A percentile compares a stretch with the other conserved stretches of the same genome.
Evolutionary conservation across 306 rosid genomes (phyloP).

Genomic region (Citrullus amarus): DNA sequence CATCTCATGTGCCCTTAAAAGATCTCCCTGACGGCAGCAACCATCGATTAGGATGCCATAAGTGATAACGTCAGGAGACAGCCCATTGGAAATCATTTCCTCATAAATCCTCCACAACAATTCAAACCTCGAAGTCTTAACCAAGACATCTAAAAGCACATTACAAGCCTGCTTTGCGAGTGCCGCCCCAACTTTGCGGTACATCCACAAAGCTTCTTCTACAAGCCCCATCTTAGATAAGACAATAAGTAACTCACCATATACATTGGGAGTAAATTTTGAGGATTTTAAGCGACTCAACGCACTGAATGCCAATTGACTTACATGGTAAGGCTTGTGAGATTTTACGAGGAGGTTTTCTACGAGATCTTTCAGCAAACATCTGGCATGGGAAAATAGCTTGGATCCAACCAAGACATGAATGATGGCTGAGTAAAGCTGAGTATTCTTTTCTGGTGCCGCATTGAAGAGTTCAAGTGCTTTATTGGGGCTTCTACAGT

Average conservation of each 20-base stretch:
- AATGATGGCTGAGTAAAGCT: constrained; percentile 24
- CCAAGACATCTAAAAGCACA: constrained; percentile 45
- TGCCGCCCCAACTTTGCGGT: constrained; percentile 9
- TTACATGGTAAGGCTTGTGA: constrained; percentile 21
- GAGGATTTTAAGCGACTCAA: constrained; percentile 22
- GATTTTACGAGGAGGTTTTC: constrained; percentile 16
- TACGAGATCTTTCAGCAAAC: constrained; percentile 37
- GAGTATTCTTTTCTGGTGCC: constrained; percentile 13
- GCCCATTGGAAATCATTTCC: constrained; percentile 35
- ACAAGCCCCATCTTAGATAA: constrained; percentile 34
- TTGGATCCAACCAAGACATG: constrained; percentile 32
- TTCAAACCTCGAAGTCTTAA: constrained; percentile 26
- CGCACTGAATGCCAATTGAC: constrained; percentile 24
- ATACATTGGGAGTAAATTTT: constrained; percentile 23
- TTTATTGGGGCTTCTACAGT: constrained; percentile 16
- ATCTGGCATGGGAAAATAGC: constrained; percentile 23
- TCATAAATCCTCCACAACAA: constrained; percentile 32
- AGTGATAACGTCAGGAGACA: constrained; percentile 36
- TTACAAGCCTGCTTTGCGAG: constrained; percentile 43
- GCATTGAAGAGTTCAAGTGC: constrained; percentile 28
- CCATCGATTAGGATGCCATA: constrained; percentile 46
- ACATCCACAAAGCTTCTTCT: constrained; percentile 49
- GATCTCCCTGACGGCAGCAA: constrained; percentile 28
- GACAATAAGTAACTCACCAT: constrained; percentile 29
- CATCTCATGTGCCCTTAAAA: constrained; percentile 21